A percentile compares a stretch with the other conserved stretches of the same genome.
Conservation (phyloP, 2,329 filamentous ascomycete species). For the Pleomassaria siparia region DNA sequence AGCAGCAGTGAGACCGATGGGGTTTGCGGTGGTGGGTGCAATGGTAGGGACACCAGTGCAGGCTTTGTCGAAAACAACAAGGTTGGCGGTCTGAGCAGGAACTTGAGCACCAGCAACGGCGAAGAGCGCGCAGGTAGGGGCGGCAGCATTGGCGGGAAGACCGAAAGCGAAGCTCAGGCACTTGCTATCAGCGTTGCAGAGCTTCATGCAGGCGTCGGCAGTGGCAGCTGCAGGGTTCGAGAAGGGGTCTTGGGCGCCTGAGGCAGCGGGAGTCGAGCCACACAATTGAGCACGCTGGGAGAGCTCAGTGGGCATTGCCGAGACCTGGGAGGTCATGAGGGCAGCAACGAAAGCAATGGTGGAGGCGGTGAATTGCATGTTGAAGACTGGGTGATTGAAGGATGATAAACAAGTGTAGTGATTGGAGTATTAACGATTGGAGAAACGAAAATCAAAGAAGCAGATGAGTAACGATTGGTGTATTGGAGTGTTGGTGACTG, state of each 20-base stretch:
- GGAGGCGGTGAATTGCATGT: conserved; percentile 14
- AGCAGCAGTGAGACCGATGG: conserved; percentile 11
- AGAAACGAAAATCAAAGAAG: not conserved
- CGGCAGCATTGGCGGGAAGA: conserved; percentile 11
- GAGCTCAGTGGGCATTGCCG: conserved; percentile 9
- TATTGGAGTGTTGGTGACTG: conserved; percentile 1
- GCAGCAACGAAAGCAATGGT: conserved; percentile 11
- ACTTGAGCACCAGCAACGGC: conserved; percentile 9
- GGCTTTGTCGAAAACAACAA: conserved; percentile 17
- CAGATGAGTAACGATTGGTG: not conserved
- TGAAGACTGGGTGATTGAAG: conserved; percentile 4
- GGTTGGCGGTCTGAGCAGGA: conserved; percentile 13
- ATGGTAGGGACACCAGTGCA: conserved; percentile 14
- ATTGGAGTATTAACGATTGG: conserved; percentile 2
- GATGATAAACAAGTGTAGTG: not conserved
- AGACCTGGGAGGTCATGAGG: conserved; percentile 11
- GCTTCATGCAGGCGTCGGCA: conserved; percentile 11
- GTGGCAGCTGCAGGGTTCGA: conserved; percentile 10
- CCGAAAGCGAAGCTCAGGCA: conserved; percentile 19
- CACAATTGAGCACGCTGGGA: conserved; percentile 10
- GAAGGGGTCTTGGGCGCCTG: conserved; percentile 10
- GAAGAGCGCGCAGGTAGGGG: conserved; percentile 17
- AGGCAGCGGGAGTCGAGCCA: conserved; percentile 12
- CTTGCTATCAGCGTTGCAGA: conserved; percentile 11
- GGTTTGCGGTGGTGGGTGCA: conserved; percentile 14